Percentiles rank a stretch among this genome's conserved stretches.
Evolutionary conservation across 805 yeast genomes (phyloP).

Genomic region (Candida arabinofermentans): DNA sequence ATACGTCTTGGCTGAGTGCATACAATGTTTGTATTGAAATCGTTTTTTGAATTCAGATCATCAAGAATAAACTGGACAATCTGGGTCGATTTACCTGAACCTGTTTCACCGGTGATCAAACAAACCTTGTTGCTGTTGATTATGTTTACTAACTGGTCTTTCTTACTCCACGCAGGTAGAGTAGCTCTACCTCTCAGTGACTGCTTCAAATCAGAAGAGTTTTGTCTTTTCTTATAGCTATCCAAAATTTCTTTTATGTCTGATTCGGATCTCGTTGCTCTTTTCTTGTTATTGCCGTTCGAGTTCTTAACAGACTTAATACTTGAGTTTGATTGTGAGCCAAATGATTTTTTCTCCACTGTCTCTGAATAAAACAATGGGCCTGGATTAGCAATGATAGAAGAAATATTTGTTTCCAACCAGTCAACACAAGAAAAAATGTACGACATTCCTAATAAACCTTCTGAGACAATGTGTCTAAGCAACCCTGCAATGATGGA

Average conservation of each 20-base stretch:
- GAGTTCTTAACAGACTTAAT: neutral
- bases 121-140: conserved; percentile 61
- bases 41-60: conserved; percentile 44
- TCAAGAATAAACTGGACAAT: conserved; percentile 87
- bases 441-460: conserved; percentile 65
- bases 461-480: conserved; percentile 38
- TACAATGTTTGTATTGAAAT: conserved; percentile 56
- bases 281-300: neutral
- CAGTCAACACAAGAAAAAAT: conserved; percentile 70
- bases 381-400: conserved; percentile 71
- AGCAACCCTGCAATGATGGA: conserved; percentile 48
- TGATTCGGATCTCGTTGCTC: conserved; percentile 17
- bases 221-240: conserved; percentile 33
- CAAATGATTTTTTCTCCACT: neutral
- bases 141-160: conserved; percentile 48
- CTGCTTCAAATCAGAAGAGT: conserved; percentile 31
- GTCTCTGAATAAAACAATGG: conserved; percentile 41
- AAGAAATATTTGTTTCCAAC: conserved; percentile 59
- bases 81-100: conserved; percentile 96
- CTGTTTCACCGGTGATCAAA: conserved; percentile 92
- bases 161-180: conserved; percentile 84
- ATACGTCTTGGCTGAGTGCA: conserved; percentile 97
- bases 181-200: conserved; percentile 42
- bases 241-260: conserved; percentile 33
- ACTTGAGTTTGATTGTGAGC: conserved; percentile 2